A percentile compares a stretch with the other conserved stretches of the same genome.
Conservation (phyloP, 345 rosid species). For the Moringa oleifera region DNA sequence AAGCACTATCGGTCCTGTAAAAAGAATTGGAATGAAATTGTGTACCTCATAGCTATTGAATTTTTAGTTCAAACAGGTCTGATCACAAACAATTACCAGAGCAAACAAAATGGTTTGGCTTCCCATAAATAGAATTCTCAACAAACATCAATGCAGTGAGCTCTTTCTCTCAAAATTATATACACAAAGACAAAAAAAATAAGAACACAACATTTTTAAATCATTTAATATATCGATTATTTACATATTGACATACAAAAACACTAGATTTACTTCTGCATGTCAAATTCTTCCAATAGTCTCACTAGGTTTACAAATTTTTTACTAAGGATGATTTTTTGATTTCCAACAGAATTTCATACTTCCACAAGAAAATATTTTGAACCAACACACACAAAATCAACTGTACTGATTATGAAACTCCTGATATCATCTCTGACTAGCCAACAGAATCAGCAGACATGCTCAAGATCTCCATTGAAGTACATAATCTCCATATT, state of each 20-base stretch:
- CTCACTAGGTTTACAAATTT: not conserved
- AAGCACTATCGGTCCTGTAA: constrained; percentile 95
- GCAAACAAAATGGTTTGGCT: not conserved
- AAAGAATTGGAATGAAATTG: constrained; percentile 14
- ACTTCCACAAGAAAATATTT: not conserved
- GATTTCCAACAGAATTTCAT: not conserved
- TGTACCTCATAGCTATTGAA: not conserved
- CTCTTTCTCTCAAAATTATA: too few relatives aligned
- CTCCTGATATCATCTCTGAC: not conserved
- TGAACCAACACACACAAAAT: not conserved
- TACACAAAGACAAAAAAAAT: too few relatives aligned
- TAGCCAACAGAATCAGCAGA: not conserved
- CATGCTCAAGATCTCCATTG: constrained; percentile 4
- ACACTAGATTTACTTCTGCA: too few relatives aligned
- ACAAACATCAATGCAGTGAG: not conserved
- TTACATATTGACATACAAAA: too few relatives aligned
- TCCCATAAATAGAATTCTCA: not conserved
- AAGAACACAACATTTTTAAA: too few relatives aligned
- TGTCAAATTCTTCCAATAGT: not conserved
- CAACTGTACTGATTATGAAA: not conserved
- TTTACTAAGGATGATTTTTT: not conserved
- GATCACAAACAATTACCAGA: not conserved
- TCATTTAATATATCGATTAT: too few relatives aligned
- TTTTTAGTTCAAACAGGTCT: not conserved
- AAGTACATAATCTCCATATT: not conserved